phyloP scores from a whole-genome alignment of 371 early-diverging fungal genomes.

The Encephalitozoon hellem region DNA sequence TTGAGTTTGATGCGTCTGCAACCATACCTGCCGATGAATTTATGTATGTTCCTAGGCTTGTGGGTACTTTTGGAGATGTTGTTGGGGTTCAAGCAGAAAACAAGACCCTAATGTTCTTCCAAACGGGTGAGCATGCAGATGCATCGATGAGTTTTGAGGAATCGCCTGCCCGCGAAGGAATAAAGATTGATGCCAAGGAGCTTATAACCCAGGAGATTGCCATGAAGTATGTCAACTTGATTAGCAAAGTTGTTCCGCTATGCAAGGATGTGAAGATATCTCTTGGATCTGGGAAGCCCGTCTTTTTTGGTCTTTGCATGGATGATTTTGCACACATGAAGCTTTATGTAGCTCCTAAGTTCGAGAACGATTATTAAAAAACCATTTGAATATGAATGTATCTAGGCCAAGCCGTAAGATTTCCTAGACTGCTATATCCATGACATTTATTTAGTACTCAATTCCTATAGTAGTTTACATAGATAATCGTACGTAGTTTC shows the following conservation, averaged over 20 bases:
- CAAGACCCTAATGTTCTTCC: constrained; percentile 35
- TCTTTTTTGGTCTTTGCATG: constrained; percentile 50
- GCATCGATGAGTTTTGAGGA: constrained; percentile 33
- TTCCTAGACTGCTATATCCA: no score
- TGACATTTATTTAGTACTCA: not conserved
- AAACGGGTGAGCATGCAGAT: constrained; percentile 43
- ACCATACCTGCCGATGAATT: constrained; percentile 44
- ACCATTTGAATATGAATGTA: no score
- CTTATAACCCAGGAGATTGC: constrained; percentile 48
- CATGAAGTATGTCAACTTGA: constrained; percentile 55
- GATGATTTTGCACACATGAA: constrained; percentile 39
- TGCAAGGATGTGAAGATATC: constrained; percentile 33
- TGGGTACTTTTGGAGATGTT: constrained; percentile 50
- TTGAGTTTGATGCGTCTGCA: constrained; percentile 34
- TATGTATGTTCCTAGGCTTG: constrained; percentile 31
- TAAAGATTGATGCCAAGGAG: constrained; percentile 13
- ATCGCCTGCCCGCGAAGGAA: not conserved
- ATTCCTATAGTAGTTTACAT: not conserved
- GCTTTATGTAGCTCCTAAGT: constrained; percentile 56
- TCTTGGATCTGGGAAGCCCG: constrained; percentile 39
- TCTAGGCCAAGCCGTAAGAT: no score
- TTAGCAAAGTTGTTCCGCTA: constrained; percentile 34
- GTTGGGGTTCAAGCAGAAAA: constrained; percentile 33
- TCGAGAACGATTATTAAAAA: constrained; percentile 15
- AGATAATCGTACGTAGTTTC: not conserved